Percentiles rank a stretch among this genome's conserved stretches.
These are phyloP conservation scores for Claviceps capensis DNA, from an alignment of 2,329 filamentous ascomycete genomes.

Conservation along the genomic window DNA sequence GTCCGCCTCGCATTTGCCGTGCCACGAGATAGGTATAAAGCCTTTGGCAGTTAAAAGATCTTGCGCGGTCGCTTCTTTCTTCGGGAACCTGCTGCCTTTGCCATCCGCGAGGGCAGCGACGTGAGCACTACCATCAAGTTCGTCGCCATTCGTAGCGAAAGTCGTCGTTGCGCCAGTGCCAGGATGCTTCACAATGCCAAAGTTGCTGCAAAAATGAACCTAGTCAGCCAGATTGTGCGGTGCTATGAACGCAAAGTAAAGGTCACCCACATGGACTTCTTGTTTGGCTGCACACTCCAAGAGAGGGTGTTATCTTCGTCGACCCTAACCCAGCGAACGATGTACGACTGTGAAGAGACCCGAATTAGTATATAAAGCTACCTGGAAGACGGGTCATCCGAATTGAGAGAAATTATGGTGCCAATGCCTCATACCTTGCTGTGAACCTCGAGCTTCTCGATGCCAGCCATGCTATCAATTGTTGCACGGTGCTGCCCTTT, in stretches of 20 bases:
- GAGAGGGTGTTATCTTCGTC: slow-evolving; percentile 84
- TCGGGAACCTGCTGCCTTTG: slow-evolving; percentile 34
- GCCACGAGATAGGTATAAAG: slow-evolving; percentile 64
- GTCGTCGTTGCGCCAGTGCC: slow-evolving; percentile 48
- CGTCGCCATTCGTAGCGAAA: slow-evolving; percentile 27
- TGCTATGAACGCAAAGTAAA: neutral
- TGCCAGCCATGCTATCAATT: slow-evolving; percentile 57
- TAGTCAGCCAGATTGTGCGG: slow-evolving; percentile 7
- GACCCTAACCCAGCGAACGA: slow-evolving; percentile 93
- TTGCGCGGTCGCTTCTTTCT: slow-evolving; percentile 48
- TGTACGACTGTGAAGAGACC: slow-evolving; percentile 61
- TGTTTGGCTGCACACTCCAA: slow-evolving; percentile 95
- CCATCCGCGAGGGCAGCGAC: slow-evolving; percentile 27
- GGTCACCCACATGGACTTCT: slow-evolving; percentile 66
- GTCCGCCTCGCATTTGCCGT: slow-evolving; percentile 91
- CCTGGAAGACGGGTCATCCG: neutral
- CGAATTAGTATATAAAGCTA: slow-evolving; percentile 8
- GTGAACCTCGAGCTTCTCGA: slow-evolving; percentile 94
- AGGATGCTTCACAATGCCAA: slow-evolving; percentile 95
- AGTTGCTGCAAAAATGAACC: slow-evolving; percentile 46
- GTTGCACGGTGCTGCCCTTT: neutral
- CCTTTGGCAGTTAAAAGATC: slow-evolving; percentile 52
- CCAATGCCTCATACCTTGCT: slow-evolving; percentile 55
- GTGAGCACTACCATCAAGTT: slow-evolving; percentile 31
- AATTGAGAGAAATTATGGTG: neutral